Percentiles rank a stretch among this genome's conserved stretches.
phyloP scores from a whole-genome alignment of 768 basidiomycete genomes.

The Lentinula guzmanii region DNA sequence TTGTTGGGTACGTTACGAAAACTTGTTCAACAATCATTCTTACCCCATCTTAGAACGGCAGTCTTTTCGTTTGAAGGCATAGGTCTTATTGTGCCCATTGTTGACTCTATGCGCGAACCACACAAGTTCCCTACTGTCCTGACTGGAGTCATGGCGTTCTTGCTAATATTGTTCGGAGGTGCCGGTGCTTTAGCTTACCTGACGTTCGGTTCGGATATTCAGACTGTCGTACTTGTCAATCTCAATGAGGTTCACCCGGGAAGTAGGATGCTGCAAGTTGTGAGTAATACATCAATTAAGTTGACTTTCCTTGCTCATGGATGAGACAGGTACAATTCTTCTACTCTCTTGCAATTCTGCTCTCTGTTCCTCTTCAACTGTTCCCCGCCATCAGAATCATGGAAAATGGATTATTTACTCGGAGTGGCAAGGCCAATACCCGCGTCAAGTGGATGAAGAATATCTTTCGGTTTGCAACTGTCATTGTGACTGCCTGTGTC shows the following conservation, averaged over 20 bases:
- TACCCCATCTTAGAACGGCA: constrained; percentile 58
- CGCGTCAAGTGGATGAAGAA: constrained; percentile 98
- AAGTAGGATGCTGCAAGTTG: constrained; percentile 83
- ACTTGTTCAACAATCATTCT: constrained; percentile 3
- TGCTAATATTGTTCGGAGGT: constrained; percentile 82
- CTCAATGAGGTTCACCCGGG: constrained; percentile 52
- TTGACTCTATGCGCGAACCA: constrained; percentile 95
- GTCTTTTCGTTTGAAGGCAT: constrained; percentile 99
- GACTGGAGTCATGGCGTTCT: constrained; percentile 87
- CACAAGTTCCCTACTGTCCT: constrained; percentile 86
- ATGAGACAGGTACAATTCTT: constrained; percentile 64
- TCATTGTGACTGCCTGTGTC: constrained; percentile 76
- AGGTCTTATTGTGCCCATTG: constrained; percentile 93
- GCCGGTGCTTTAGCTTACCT: constrained; percentile 83
- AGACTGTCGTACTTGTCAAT: constrained; percentile 95
- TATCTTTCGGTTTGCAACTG: constrained; percentile 66
- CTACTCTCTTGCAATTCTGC: constrained; percentile 88
- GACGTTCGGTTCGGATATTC: constrained; percentile 80
- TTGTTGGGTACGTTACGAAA: constrained; percentile 68
- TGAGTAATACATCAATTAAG: constrained; percentile 31
- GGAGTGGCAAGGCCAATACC: constrained; percentile 75
- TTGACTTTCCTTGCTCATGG: background rate
- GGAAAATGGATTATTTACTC: constrained; percentile 90
- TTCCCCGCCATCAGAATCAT: constrained; percentile 98
- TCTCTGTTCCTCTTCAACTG: constrained; percentile 90